phyloP scores from a whole-genome alignment of 495 filamentous ascomycete species.

The Emericellopsis terricola region DNA sequence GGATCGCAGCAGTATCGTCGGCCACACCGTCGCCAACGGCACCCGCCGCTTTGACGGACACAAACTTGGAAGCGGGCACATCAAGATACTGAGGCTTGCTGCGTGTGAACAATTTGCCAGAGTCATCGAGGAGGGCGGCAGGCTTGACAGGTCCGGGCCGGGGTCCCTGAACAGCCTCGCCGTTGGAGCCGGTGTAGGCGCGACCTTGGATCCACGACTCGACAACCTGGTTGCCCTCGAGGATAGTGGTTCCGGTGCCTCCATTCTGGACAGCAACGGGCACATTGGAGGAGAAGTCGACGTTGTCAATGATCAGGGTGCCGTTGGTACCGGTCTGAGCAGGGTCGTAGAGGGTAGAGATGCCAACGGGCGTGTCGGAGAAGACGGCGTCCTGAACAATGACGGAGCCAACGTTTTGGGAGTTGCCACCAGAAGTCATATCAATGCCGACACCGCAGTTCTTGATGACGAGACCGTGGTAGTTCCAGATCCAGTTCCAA shows the following conservation, averaged over 20 bases:
- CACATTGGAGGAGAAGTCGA: constrained; percentile 44
- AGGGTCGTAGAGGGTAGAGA: constrained; percentile 55
- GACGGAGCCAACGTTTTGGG: constrained; percentile 63
- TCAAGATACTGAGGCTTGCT: constrained; percentile 60
- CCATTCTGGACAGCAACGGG: constrained; percentile 30
- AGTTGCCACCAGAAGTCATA: constrained; percentile 46
- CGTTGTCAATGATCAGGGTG: constrained; percentile 72
- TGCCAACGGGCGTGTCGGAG: constrained; percentile 51
- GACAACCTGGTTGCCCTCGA: constrained; percentile 54
- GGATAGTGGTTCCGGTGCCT: constrained; percentile 40
- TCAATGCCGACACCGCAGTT: constrained; percentile 67
- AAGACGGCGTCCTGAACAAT: constrained; percentile 67
- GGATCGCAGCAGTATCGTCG: constrained; percentile 54
- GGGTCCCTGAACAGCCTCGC: constrained; percentile 29
- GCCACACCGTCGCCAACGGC: constrained; percentile 62
- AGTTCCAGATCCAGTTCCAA: constrained; percentile 88
- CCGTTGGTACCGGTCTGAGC: constrained; percentile 48
- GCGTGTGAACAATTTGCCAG: constrained; percentile 42
- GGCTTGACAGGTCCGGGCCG: constrained; percentile 37
- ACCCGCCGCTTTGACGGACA: constrained; percentile 59
- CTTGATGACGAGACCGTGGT: constrained; percentile 67
- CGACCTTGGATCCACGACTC: constrained; percentile 59
- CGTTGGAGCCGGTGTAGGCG: constrained; percentile 35
- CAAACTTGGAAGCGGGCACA: constrained; percentile 35
- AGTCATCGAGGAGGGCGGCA: constrained; percentile 30